Percentiles rank a stretch among this genome's conserved stretches.
phyloP scores from a whole-genome alignment of 176 grass and related monocot genomes.

The Bothriochloa decipiens region DNA sequence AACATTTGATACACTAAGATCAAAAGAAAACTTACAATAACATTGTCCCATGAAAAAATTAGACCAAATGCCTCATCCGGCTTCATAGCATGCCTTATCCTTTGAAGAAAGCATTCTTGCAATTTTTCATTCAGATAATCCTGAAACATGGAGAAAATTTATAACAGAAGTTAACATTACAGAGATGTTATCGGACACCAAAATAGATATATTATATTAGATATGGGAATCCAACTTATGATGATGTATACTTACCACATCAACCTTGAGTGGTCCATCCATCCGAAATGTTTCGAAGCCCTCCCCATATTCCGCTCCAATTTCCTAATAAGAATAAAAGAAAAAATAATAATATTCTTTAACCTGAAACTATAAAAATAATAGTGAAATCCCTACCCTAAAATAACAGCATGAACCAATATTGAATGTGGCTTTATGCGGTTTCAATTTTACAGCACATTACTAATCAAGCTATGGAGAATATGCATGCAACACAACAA shows the following conservation, averaged over 20 bases:
- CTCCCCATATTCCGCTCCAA: constrained; percentile 96
- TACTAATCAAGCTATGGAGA: not conserved
- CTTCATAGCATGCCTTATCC: constrained; percentile 99
- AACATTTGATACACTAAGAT: constrained; percentile 1
- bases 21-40: constrained; percentile 65
- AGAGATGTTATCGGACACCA: not conserved
- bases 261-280: constrained; percentile 88
- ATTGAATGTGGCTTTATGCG: not conserved
- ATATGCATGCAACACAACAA: not conserved
- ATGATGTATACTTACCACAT: constrained; percentile 75
- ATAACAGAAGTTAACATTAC: constrained; percentile 22
- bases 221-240: not conserved
- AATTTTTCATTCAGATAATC: constrained; percentile 95
- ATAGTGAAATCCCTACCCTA: not conserved
- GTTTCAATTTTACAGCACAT: not conserved
- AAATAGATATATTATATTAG: not conserved
- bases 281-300: constrained; percentile 98
- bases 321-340: constrained; percentile 53
- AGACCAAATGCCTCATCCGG: constrained; percentile 98
- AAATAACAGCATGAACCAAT: not conserved
- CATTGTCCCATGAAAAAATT: constrained; percentile 98
- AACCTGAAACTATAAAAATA: not conserved
- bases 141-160: constrained; percentile 44
- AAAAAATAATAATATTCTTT: not conserved
- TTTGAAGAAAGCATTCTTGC: constrained; percentile 94